Percentiles rank a stretch among this genome's conserved stretches.
Conservation (phyloP, 1,284 basidiomycete genomes). For the Tilletia walkeri region DNA sequence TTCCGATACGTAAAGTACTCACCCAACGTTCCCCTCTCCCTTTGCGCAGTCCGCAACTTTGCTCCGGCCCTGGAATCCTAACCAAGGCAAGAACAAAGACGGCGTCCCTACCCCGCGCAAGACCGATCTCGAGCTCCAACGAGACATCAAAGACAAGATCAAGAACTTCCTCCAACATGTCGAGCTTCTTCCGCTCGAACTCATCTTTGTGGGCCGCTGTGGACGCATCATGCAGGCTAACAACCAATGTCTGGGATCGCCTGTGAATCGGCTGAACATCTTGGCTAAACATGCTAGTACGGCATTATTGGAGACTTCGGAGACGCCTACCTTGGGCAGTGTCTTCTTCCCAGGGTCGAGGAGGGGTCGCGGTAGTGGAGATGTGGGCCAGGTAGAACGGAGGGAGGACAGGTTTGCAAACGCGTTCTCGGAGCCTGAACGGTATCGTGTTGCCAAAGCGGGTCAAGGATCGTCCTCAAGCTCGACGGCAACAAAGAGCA, state of each 20-base stretch:
- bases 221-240: constrained; percentile 51
- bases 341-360: constrained; percentile 29
- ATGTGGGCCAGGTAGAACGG: neutral
- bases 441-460: neutral
- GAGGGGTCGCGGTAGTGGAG: neutral
- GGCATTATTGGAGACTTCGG: constrained; percentile 31
- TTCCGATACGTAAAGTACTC: constrained; percentile 18
- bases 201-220: constrained; percentile 44
- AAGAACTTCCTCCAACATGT: constrained; percentile 45
- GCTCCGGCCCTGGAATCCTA: constrained; percentile 43
- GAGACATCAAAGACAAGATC: constrained; percentile 41
- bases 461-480: neutral
- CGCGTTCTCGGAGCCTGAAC: constrained; percentile 6
- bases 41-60: constrained; percentile 33
- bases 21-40: neutral
- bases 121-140: constrained; percentile 34
- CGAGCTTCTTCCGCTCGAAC: constrained; percentile 46
- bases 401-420: constrained; percentile 16
- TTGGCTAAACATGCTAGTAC: constrained; percentile 46
- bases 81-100: constrained; percentile 28
- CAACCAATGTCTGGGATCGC: constrained; percentile 47
- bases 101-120: constrained; percentile 23
- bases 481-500: neutral
- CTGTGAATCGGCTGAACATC: constrained; percentile 51
- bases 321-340: constrained; percentile 33